Evolutionary conservation across 1,284 basidiomycete genomes (phyloP).

Genomic region (Ustilago sp.): DNA sequence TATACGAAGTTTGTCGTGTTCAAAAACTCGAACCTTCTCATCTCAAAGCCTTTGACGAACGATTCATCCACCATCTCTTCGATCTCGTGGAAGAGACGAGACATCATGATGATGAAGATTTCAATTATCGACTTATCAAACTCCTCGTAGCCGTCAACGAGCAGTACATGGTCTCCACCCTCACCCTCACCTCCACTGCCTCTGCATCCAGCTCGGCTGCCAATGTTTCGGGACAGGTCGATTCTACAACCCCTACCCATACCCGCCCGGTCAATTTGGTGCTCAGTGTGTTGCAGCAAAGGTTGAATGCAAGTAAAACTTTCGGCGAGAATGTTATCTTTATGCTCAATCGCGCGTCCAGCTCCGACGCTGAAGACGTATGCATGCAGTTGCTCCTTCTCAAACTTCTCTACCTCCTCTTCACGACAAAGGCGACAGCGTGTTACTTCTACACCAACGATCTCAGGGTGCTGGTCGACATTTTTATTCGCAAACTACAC

Average conservation of each 20-base stretch:
- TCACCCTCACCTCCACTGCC: constrained; percentile 69
- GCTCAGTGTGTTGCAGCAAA: constrained; percentile 82
- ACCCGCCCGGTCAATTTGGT: constrained; percentile 77
- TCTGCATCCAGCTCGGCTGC: constrained; percentile 46
- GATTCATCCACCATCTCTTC: constrained; percentile 89
- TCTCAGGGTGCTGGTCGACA: constrained; percentile 92
- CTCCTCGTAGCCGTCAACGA: constrained; percentile 82
- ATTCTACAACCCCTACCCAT: constrained; percentile 20
- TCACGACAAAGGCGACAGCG: constrained; percentile 90
- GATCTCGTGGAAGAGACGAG: constrained; percentile 93
- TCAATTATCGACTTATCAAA: constrained; percentile 57
- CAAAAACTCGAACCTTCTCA: constrained; percentile 57
- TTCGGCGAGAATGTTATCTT: constrained; percentile 99
- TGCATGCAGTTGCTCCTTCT: constrained; percentile 95
- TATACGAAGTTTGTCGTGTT: constrained; percentile 58
- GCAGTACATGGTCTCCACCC: constrained; percentile 91
- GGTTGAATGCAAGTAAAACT: constrained; percentile 86
- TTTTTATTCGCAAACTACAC: constrained; percentile 89
- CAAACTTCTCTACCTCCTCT: constrained; percentile 93
- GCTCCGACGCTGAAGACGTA: constrained; percentile 78
- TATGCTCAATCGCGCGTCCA: constrained; percentile 88
- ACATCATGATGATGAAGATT: constrained; percentile 81
- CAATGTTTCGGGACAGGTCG: constrained; percentile 19
- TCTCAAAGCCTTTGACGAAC: constrained; percentile 74
- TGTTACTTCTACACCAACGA: constrained; percentile 99